Evolutionary conservation across 345 rosid species (phyloP), one percentile per base, ranked within the genome.

Genomic region (Eutrema heterophyllum): DNA sequence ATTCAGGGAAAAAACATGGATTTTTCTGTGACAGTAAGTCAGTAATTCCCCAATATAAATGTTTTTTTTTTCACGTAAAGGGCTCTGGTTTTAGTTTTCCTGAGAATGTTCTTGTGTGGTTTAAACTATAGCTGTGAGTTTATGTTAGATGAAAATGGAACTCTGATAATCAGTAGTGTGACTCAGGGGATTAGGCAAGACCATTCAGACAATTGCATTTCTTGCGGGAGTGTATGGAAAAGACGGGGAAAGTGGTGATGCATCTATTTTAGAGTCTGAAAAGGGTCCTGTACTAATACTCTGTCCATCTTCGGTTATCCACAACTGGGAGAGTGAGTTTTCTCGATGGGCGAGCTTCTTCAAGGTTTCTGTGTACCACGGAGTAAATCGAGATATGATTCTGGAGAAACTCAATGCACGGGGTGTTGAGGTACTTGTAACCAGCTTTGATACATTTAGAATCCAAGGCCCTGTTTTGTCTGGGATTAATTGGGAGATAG

Each of bases 131-230:
- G 43, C 33, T 50, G 24, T 40, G 5, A 24, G 65, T 69, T 38
- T 60, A 24, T 58, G 50, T 30, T 4, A 52, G 52, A 15, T 52
- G 18, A 53, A 9, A 32, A n/a, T 53, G 77, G 60, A 74, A 57
- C 35, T 44, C 57, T 73, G 44, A 56, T 39, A 15, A 14, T 55
- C 55, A 65, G 71, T 64, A 35, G 36, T 36, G 40, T 36, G 40
- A 40, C n/a, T 9, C 81, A 92, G 99, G 96, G 99, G 97, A 50
- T 82, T 95, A 35, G 97, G 99, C 68, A 95, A 92, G 85, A 95
- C 99, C 41, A 95, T 95, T 77, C 97, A 95, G 80, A 82, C 93
- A 49, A 95, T 95, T 61, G 93, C 97, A 53, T 92, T 95, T 83
- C 86, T 95, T 62, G 93, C 97, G 61, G 99, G 91, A 39, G 86